phyloP scores from a whole-genome alignment of 768 basidiomycete species.

The Leccinum sublutescens region DNA sequence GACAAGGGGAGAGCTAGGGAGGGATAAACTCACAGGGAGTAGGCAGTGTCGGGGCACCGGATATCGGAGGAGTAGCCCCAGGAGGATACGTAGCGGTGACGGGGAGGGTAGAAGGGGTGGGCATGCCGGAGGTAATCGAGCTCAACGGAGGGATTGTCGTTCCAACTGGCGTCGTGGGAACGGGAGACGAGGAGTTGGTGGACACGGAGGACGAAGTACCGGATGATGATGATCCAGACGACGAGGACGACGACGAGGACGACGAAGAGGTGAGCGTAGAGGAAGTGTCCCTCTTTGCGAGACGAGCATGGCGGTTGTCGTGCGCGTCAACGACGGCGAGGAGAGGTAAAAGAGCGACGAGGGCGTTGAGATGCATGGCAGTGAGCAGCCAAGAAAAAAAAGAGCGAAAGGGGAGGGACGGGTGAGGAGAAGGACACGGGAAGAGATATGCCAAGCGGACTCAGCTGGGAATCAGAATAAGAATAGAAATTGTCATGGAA shows the following conservation, averaged over 20 bases:
- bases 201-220: background rate
- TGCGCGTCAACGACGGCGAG: conserved; percentile 39
- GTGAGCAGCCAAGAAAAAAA: background rate
- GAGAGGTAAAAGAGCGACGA: conserved; percentile 46
- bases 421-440: background rate
- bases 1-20: background rate
- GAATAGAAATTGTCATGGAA: background rate
- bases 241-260: background rate
- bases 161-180: conserved; percentile 32
- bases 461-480: background rate
- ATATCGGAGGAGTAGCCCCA: conserved; percentile 60
- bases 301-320: conserved; percentile 37
- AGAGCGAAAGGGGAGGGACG: background rate
- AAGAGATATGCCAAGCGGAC: background rate
- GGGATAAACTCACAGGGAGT: conserved; percentile 46
- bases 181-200: conserved; percentile 16
- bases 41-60: conserved; percentile 68
- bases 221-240: background rate
- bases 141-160: conserved; percentile 57
- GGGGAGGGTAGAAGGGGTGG: conserved; percentile 46
- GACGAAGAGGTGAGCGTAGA: conserved; percentile 1
- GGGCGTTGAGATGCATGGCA: conserved; percentile 44
- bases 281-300: conserved; percentile 35
- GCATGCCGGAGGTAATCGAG: conserved; percentile 62
- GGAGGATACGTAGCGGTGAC: conserved; percentile 52